phyloP scores from a whole-genome alignment of 176 grass and related monocot species.

The Ananas comosus region DNA sequence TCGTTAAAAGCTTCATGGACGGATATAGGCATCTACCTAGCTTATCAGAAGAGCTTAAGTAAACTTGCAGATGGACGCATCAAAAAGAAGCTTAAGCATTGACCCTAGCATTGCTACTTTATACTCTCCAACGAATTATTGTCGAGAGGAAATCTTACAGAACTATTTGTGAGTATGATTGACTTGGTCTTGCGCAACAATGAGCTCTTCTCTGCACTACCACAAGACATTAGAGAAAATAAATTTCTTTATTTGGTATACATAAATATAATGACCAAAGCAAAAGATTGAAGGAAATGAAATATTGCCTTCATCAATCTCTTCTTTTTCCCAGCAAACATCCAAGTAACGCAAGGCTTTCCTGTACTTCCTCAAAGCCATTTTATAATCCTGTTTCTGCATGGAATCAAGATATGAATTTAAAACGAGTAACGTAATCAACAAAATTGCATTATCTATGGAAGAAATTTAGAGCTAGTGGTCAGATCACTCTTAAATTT shows the following conservation, averaged over 20 bases:
- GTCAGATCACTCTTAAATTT: background rate
- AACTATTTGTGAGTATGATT: conserved; percentile 95
- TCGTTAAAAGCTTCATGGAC: no score
- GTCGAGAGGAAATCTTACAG: conserved; percentile 46
- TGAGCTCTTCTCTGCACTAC: conserved; percentile 60
- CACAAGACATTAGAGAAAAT: conserved; percentile 31
- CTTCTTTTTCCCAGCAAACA: conserved; percentile 99
- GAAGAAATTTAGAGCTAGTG: background rate
- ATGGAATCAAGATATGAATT: conserved; percentile 17
- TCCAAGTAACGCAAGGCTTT: conserved; percentile 92
- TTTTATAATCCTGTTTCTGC: conserved; percentile 92
- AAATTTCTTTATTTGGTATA: conserved; percentile 2
- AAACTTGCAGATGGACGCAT: background rate
- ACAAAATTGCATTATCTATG: background rate
- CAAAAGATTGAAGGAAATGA: background rate
- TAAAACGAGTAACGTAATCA: conserved; percentile 7
- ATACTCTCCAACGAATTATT: background rate
- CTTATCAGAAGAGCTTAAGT: background rate
- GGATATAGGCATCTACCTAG: background rate
- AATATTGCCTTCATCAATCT: conserved; percentile 77
- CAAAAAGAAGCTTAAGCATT: background rate
- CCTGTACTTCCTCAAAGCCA: conserved; percentile 90
- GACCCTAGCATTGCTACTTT: background rate
- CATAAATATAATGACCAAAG: conserved; percentile 3
- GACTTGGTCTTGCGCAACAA: conserved; percentile 76